phyloP scores from a whole-genome alignment of 2,329 filamentous ascomycete genomes.

The Davidsoniella eucalypti region DNA sequence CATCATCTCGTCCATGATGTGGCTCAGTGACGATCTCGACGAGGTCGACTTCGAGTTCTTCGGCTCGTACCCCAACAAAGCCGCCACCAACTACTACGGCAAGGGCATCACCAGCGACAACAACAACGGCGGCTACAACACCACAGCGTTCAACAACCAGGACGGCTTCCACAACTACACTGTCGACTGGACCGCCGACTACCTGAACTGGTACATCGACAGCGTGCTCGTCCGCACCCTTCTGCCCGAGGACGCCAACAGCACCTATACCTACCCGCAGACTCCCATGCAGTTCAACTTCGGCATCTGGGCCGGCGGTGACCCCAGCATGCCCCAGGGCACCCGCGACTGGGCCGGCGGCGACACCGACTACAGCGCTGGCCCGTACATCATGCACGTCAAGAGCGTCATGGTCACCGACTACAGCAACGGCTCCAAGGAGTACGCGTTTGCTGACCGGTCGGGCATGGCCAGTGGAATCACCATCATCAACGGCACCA shows the following conservation, averaged over 20 bases:
- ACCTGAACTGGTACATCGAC: slow-evolving; percentile 55
- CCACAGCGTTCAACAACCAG: slow-evolving; percentile 35
- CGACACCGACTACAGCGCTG: slow-evolving; percentile 45
- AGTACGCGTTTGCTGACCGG: slow-evolving; percentile 48
- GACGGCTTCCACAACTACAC: slow-evolving; percentile 59
- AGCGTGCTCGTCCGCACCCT: slow-evolving; percentile 47
- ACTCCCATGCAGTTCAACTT: slow-evolving; percentile 57
- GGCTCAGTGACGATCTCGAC: slow-evolving; percentile 70
- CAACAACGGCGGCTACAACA: slow-evolving; percentile 45
- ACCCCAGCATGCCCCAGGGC: slow-evolving; percentile 34
- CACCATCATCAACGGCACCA: slow-evolving; percentile 40
- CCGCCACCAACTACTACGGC: slow-evolving; percentile 63
- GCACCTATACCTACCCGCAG: slow-evolving; percentile 52
- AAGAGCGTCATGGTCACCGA: slow-evolving; percentile 40
- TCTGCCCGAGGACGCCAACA: slow-evolving; percentile 42
- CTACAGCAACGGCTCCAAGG: slow-evolving; percentile 39
- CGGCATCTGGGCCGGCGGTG: slow-evolving; percentile 49
- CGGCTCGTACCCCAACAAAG: slow-evolving; percentile 45
- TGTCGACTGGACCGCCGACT: slow-evolving; percentile 52
- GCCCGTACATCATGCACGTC: slow-evolving; percentile 60
- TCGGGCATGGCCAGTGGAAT: slow-evolving; percentile 49
- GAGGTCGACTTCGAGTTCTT: slow-evolving; percentile 81
- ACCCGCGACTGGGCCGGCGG: slow-evolving; percentile 58
- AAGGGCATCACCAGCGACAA: slow-evolving; percentile 47
- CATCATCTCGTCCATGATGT: slow-evolving; percentile 67